Conservation (phyloP, 225 moss, liverwort and hornwort species). For the Polytrichum formosum region DNA sequence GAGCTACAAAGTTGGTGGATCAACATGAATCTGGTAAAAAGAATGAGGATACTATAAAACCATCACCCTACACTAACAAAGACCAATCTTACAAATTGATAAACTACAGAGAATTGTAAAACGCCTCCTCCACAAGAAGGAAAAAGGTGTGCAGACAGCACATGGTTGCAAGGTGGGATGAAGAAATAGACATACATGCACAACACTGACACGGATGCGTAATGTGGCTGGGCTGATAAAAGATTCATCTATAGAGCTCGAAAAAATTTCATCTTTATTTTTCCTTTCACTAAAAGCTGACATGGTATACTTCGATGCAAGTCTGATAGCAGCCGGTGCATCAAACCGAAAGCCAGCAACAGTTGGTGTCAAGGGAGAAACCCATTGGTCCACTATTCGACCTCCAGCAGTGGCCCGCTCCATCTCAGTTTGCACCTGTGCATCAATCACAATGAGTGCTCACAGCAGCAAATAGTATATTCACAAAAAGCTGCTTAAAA, state of each 20-base stretch:
- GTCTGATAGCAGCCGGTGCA: conserved; percentile 78
- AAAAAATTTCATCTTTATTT: conserved; percentile 50
- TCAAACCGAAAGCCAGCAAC: conserved; percentile 92
- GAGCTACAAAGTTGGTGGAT: too few relatives aligned
- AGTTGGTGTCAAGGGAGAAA: conserved; percentile 63
- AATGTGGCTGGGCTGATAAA: conserved; percentile 66
- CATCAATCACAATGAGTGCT: conserved; percentile 3
- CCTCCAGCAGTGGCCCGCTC: conserved; percentile 71
- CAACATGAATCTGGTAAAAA: too few relatives aligned
- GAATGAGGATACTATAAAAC: too few relatives aligned
- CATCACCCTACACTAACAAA: too few relatives aligned
- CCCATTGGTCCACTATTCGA: conserved; percentile 63
- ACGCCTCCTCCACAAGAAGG: neutral
- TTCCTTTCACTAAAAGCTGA: conserved; percentile 40
- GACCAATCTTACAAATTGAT: too few relatives aligned
- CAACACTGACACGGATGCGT: conserved; percentile 72
- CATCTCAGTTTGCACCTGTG: conserved; percentile 87
- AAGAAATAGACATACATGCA: conserved; percentile 55
- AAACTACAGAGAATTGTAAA: too few relatives aligned
- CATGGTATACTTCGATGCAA: conserved; percentile 71
- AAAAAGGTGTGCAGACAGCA: neutral
- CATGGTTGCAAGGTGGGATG: too few relatives aligned
- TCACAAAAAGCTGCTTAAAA: neutral
- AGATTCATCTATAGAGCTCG: conserved; percentile 88
- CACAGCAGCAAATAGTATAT: neutral